phyloP scores from a whole-genome alignment of 805 yeast genomes.

The Saturnispora hagleri region DNA sequence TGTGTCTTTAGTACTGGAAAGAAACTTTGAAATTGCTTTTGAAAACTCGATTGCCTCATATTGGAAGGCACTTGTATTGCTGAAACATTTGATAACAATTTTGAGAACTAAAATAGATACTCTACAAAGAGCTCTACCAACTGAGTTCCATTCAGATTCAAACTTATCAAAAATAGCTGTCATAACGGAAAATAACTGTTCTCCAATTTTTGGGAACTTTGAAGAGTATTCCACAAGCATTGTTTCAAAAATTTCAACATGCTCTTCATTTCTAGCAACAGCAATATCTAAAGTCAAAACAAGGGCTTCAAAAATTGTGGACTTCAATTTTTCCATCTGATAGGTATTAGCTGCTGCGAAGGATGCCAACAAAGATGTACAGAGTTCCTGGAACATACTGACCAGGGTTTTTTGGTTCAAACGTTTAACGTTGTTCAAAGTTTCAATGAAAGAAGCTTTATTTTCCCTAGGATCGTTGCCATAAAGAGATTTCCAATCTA shows the following conservation, averaged over 20 bases:
- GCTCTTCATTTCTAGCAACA: conserved; percentile 57
- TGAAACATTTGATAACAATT: conserved; percentile 24
- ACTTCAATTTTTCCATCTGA: conserved; percentile 21
- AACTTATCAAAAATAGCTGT: conserved; percentile 40
- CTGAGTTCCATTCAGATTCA: conserved; percentile 47
- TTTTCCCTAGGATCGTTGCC: conserved; percentile 32
- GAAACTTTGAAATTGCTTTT: conserved; percentile 32
- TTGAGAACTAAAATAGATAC: conserved; percentile 43
- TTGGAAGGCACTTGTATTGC: conserved; percentile 10
- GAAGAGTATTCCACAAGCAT: conserved; percentile 31
- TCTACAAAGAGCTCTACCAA: conserved; percentile 58
- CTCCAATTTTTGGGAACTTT: conserved; percentile 42
- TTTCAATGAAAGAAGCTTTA: conserved; percentile 36
- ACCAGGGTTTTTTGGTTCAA: conserved; percentile 46
- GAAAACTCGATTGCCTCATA: conserved; percentile 24
- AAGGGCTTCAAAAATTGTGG: conserved; percentile 41
- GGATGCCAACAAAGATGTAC: conserved; percentile 30
- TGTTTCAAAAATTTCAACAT: conserved; percentile 45
- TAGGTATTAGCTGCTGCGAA: conserved; percentile 18
- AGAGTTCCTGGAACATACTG: conserved; percentile 52
- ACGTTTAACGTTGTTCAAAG: conserved; percentile 42
- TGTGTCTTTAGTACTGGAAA: conserved; percentile 36
- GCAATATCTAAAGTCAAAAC: conserved; percentile 54
- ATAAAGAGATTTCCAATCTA: conserved; percentile 43
- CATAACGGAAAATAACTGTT: conserved; percentile 38